phyloP scores from a whole-genome alignment of 345 rosid genomes.

The Acer negundo region DNA sequence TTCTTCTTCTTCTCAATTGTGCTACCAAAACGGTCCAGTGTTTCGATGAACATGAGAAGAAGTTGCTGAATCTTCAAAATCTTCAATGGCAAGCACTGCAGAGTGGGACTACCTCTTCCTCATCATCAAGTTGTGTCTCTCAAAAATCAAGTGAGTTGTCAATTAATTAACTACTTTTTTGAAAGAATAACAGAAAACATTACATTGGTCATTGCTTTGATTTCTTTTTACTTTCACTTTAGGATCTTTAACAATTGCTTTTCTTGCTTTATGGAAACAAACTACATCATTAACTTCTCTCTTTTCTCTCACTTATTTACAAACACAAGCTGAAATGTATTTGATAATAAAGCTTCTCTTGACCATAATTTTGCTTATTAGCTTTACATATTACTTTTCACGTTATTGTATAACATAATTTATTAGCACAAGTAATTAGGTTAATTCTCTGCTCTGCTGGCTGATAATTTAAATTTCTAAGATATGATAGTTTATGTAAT shows the following conservation, averaged over 20 bases:
- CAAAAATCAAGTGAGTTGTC: slow-evolving; percentile 54
- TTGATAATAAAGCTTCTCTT: background rate
- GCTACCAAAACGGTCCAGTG: slow-evolving; percentile 21
- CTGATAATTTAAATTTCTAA: no score
- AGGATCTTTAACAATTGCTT: slow-evolving; percentile 13
- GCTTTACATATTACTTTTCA: no score
- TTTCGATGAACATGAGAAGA: slow-evolving; percentile 26
- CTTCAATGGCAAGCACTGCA: slow-evolving; percentile 25
- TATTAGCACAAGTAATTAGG: no score
- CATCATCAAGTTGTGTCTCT: slow-evolving; percentile 35
- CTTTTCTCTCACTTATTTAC: no score
- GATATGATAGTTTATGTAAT: no score
- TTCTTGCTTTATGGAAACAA: no score
- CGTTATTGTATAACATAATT: no score
- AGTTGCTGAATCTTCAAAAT: slow-evolving; percentile 35
- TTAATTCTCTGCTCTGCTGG: no score
- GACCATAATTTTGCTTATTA: background rate
- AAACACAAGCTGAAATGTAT: background rate
- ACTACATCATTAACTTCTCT: no score
- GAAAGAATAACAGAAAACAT: background rate
- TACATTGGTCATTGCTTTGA: background rate
- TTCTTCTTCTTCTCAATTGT: slow-evolving; percentile 16
- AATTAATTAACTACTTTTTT: background rate
- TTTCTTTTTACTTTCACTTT: slow-evolving; percentile 20
- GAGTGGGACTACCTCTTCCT: slow-evolving; percentile 7